phyloP scores from a whole-genome alignment of 2,329 filamentous ascomycete genomes.

The Penicillium sp. region DNA sequence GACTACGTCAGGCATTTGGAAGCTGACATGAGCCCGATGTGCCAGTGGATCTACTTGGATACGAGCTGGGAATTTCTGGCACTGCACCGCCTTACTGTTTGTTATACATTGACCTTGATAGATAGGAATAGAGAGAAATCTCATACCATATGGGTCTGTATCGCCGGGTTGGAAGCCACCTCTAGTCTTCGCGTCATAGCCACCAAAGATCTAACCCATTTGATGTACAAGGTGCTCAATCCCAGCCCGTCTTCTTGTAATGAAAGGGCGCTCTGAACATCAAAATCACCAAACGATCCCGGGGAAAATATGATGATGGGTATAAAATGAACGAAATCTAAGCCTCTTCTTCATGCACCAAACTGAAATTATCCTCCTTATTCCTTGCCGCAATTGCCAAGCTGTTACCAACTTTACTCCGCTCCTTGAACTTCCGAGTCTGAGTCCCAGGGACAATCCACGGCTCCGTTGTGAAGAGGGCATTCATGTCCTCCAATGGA shows the following conservation, averaged over 20 bases:
- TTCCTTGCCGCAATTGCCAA: background rate
- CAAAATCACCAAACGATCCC: background rate
- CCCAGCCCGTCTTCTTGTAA: background rate
- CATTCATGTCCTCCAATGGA: slow-evolving; percentile 68
- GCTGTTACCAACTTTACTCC: background rate
- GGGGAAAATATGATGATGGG: background rate
- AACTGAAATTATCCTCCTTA: slow-evolving; percentile 1
- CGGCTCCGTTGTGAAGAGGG: slow-evolving; percentile 64
- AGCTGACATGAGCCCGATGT: too few species aligned
- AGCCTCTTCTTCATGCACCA: slow-evolving; percentile 3
- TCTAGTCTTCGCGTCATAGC: too few species aligned
- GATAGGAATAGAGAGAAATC: too few species aligned
- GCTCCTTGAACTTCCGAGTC: slow-evolving; percentile 50
- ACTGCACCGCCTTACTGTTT: too few species aligned
- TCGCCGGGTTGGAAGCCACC: too few species aligned
- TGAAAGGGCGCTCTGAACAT: background rate
- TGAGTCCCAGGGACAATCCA: slow-evolving; percentile 64
- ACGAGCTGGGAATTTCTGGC: background rate
- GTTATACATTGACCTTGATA: too few species aligned
- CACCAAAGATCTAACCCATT: too few species aligned
- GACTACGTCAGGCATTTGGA: background rate
- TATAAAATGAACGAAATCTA: background rate
- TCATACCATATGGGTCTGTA: background rate
- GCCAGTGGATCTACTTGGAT: background rate
- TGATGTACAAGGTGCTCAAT: background rate